Base-by-base conservation (phyloP, 2,329 filamentous ascomycete species). In the Helotiales sp. region DNA sequence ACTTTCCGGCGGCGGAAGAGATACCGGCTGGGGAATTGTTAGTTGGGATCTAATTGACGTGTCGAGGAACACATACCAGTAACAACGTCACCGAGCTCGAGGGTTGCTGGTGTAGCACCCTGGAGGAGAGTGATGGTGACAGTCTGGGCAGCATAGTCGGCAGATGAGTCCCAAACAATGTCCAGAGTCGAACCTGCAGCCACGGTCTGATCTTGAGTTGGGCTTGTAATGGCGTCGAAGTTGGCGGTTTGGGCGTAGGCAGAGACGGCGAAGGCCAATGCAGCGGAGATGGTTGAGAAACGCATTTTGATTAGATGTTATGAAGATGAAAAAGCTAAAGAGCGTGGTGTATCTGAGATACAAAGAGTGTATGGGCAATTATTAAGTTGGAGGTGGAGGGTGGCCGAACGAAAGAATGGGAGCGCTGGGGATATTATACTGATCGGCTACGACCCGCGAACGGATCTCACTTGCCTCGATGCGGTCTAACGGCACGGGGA, bases 91-190 rank as follows among this genome's bases (percentile, higher is more conserved):
- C 75, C 67, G 36, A 77, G 62, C 56, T 74, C 65, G 34, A 74
- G 67, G 62, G 83, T 80, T 50, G 71, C 75, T 60, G 77, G 74
- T 59, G 71, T 70, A 4, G 70, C 65, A 65, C 84, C 85, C 58
- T 81, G 80, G 55, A 87, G 74, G 59, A 87, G 78, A 66, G 72
- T 68, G 70, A 88, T 80, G 62, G 75, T 75, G 67, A 85, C 73
- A 58, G 74, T 75, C 42, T 74, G 70, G 77, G 77, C 25, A n/a
- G 19, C 17, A 33, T 55, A 36, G 2, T 72, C 66, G 52, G 72
- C 67, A 55, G 73, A 70, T 27, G 74, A 55, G 13, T 55, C 46
- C 84, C 84, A 87, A 63, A 72, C 71, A 69, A 87, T 76, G 61
- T 72, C 72, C 69, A 77, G 81, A 52, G 74, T 72, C 65, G 74